Conservation (phyloP, 768 basidiomycete species). For the Obba rivulosa region DNA sequence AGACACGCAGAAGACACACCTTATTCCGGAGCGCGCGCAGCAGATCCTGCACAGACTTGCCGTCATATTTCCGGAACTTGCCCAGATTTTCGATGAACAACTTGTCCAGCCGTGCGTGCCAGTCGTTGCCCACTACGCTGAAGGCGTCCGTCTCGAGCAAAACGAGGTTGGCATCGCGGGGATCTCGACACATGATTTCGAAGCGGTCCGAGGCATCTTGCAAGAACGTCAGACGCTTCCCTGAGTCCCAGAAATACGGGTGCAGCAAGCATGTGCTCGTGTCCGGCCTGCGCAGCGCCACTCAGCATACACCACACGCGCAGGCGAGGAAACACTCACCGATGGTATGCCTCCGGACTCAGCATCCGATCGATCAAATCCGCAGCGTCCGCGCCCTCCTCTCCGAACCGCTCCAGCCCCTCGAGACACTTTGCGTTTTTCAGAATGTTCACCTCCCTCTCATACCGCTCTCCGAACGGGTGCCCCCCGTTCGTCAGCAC, state of each 20-base stretch:
- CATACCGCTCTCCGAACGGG: constrained; percentile 91
- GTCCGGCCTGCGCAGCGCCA: constrained; percentile 57
- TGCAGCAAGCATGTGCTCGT: constrained; percentile 84
- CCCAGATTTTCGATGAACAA: constrained; percentile 91
- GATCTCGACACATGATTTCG: constrained; percentile 95
- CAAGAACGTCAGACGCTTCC: constrained; percentile 83
- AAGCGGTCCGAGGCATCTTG: constrained; percentile 97
- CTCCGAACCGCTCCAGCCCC: constrained; percentile 74
- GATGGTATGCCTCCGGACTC: constrained; percentile 60
- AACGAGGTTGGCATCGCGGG: constrained; percentile 70
- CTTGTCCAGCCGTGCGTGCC: constrained; percentile 83
- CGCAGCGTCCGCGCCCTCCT: constrained; percentile 89
- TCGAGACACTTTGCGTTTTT: constrained; percentile 71
- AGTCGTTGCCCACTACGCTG: constrained; percentile 82
- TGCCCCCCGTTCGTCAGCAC: constrained; percentile 85
- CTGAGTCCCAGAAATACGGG: constrained; percentile 96
- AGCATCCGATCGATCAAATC: constrained; percentile 80
- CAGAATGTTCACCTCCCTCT: constrained; percentile 91
- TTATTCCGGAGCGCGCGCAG: constrained; percentile 93
- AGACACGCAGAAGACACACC: constrained; percentile 38
- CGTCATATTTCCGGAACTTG: constrained; percentile 97
- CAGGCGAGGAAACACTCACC: constrained; percentile 46
- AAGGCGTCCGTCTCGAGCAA: constrained; percentile 67
- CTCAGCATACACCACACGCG: constrained; percentile 3
- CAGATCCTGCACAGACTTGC: constrained; percentile 84